A percentile compares a stretch with the other conserved stretches of the same genome.
Evolutionary conservation across 495 filamentous ascomycete species (phyloP).

Genomic region (Penicillium flavigenum): DNA sequence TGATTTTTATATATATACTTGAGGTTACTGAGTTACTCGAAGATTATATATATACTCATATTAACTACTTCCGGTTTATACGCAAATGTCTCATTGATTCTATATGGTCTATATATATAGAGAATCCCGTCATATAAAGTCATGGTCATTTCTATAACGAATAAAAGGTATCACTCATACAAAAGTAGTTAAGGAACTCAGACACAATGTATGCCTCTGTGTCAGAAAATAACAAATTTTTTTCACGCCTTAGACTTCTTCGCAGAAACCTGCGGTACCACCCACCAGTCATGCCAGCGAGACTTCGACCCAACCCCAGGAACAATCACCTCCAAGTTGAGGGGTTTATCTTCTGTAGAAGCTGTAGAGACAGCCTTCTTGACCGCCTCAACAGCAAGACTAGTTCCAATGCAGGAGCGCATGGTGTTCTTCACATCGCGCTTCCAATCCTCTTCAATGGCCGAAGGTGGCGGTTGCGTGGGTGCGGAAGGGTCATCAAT

Average conservation of each 20-base stretch:
- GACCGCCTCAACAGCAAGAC: constrained; percentile 59
- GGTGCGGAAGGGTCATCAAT: constrained; percentile 25
- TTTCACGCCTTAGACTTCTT: constrained; percentile 16
- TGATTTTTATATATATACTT: neutral
- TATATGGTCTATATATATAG: neutral
- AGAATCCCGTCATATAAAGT: neutral
- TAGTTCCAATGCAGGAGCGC: constrained; percentile 64
- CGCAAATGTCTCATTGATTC: neutral
- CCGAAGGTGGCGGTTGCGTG: constrained; percentile 43
- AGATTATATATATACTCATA: neutral
- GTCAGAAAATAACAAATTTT: neutral
- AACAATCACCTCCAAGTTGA: constrained; percentile 53
- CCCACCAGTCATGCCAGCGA: constrained; percentile 74
- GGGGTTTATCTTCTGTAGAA: neutral
- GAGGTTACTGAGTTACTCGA: neutral
- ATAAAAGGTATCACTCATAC: constrained; percentile 1
- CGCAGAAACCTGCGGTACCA: constrained; percentile 61
- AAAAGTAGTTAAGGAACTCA: neutral
- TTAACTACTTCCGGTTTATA: no score
- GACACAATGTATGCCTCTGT: neutral
- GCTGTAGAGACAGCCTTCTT: constrained; percentile 43
- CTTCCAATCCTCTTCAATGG: constrained; percentile 59
- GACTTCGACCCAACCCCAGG: constrained; percentile 51
- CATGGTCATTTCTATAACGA: constrained; percentile 16
- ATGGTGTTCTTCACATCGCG: constrained; percentile 56